Base-by-base conservation (phyloP, 768 basidiomycete species). In the Pleurotus tuoliensis region DNA sequence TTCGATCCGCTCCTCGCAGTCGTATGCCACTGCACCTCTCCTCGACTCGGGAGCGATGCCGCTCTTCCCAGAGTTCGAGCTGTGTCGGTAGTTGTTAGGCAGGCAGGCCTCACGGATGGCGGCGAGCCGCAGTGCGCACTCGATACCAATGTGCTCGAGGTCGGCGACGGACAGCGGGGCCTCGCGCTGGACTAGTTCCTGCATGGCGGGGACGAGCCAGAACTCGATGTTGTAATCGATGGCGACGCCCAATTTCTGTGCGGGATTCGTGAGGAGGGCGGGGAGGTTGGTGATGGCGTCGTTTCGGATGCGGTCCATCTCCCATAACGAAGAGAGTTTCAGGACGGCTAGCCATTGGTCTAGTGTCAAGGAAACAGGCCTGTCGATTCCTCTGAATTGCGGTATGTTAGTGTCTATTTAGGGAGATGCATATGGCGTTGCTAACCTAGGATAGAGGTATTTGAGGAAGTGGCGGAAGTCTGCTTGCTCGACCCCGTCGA, bases 111-210 rank as follows among this genome's bases (percentile, higher is more conserved):
- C 65, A 47, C 66, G 58, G 30, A 63, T 52, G n/a, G 57, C 57
- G n/a, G 62, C 43, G 40, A 68, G 47, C 52, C 59, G 64, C 47
- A 68, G 45, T 3, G 58, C 56, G 16, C 47, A 58, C 7, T 58
- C 52, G 11, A 58, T 8, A 2, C 73, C 73, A 12, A 74, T 41
- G 15, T 38, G 55, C 1, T 43, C 52, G 3, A 54, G 59, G 16
- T 73, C 72, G 9, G 57, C 47, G 3, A 64, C 39, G 22, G 44
- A 52, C 30, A 71, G 57, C 13, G 67, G 64, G 41, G 55, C 22
- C 16, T 4, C 16, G n/a, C 38, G 58, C 34, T 27, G 16, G 2
- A 52, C 45, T 16, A 56, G 34, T 11, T 47, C 16, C 2, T 56
- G 38, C 25, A 59, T 37, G 25, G 58, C 20, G 18, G 53, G 45